Evolutionary conservation across 2,329 filamentous ascomycete genomes (phyloP).

Genomic region (Bipolaris cookei): DNA sequence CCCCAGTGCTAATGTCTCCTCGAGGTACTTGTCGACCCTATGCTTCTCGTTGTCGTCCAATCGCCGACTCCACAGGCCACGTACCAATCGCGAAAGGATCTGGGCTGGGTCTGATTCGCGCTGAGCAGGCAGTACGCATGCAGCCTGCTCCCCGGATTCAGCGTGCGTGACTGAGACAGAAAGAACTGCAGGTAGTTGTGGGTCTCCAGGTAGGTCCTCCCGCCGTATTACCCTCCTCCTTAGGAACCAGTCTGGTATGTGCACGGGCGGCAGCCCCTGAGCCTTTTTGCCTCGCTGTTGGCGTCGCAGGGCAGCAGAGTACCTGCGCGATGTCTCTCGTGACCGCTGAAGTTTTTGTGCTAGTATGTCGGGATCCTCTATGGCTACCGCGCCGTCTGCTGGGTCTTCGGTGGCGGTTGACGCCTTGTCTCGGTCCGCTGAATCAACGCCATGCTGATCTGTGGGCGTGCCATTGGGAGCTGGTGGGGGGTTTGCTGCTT

Average conservation of each 20-base stretch:
- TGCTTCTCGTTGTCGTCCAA: constrained; percentile 32
- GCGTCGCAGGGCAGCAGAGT: constrained; percentile 44
- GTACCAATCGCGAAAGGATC: constrained; percentile 34
- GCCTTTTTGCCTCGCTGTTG: constrained; percentile 43
- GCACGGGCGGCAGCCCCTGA: constrained; percentile 48
- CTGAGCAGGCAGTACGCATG: constrained; percentile 30
- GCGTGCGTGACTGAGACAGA: constrained; percentile 33
- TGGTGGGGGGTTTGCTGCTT: constrained; percentile 37
- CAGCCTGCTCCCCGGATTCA: constrained; percentile 34
- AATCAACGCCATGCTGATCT: constrained; percentile 33
- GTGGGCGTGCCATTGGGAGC: constrained; percentile 37
- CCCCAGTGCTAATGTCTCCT: constrained; percentile 17
- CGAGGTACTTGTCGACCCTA: constrained; percentile 30
- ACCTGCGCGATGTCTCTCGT: constrained; percentile 42
- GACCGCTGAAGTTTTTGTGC: constrained; percentile 48
- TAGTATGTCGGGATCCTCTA: constrained; percentile 43
- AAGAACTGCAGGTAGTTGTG: constrained; percentile 22
- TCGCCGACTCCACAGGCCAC: constrained; percentile 32
- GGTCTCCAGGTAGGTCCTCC: constrained; percentile 35
- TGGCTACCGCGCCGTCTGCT: constrained; percentile 28
- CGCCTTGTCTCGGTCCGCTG: constrained; percentile 26
- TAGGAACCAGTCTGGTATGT: constrained; percentile 65
- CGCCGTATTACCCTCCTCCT: constrained; percentile 57
- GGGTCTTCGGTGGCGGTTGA: constrained; percentile 27
- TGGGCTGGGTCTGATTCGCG: constrained; percentile 27